phyloP scores from a whole-genome alignment of 805 yeast genomes.

The Tetrapisispora pingtungensis region DNA sequence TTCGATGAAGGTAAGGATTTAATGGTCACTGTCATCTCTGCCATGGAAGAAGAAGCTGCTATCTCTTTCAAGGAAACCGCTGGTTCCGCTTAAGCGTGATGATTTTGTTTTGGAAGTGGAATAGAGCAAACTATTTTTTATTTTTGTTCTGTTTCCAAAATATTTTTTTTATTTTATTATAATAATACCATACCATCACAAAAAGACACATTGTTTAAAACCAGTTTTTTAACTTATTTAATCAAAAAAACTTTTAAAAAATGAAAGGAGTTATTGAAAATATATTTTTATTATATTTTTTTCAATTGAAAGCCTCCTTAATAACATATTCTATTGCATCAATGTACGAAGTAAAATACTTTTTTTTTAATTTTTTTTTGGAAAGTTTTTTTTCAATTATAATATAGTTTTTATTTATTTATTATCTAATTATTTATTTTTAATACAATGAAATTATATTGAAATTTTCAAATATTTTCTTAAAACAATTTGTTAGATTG shows the following conservation, averaged over 20 bases:
- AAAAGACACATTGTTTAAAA: too few relatives aligned
- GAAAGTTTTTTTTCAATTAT: conserved; percentile 1
- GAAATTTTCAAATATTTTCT: not conserved
- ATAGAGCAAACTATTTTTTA: too few relatives aligned
- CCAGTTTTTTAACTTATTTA: too few relatives aligned
- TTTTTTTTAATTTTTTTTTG: not conserved
- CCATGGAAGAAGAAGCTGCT: conserved; percentile 99
- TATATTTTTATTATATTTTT: not conserved
- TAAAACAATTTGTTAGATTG: too few relatives aligned
- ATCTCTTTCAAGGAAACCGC: conserved; percentile 98
- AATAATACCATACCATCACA: too few relatives aligned
- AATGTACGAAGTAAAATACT: conserved; percentile 3
- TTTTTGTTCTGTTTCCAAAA: too few relatives aligned
- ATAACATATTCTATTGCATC: conserved; percentile 5
- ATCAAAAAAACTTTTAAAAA: too few relatives aligned
- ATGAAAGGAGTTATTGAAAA: too few relatives aligned
- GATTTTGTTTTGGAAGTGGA: too few relatives aligned
- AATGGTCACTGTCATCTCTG: conserved; percentile 89
- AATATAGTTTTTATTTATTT: not conserved
- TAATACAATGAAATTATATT: conserved; percentile 1
- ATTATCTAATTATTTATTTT: not conserved
- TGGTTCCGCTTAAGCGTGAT: conserved; percentile 34
- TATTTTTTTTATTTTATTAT: too few relatives aligned
- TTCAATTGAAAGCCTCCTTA: not conserved
- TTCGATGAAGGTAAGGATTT: conserved; percentile 98